Percentiles rank a stretch among this genome's conserved stretches.
Evolutionary conservation across 208 protist genomes (phyloP).

Genomic region (Phytomonas serpens): DNA sequence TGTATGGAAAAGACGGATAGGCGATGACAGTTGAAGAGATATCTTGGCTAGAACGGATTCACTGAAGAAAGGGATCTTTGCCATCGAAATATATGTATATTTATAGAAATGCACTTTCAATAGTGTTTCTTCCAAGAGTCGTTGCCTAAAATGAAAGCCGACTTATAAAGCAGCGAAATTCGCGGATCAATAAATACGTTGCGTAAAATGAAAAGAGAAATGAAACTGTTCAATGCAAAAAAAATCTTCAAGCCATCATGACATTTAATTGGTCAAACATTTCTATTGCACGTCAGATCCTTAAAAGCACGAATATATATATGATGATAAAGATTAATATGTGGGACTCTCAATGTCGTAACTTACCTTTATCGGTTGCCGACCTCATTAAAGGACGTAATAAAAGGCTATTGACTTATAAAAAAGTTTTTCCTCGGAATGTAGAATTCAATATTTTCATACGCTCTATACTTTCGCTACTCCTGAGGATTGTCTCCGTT

Average conservation of each 20-base stretch:
- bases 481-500: not conserved
- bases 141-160: not conserved
- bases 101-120: not conserved
- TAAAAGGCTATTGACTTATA: slow-evolving; percentile 4
- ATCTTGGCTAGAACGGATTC: not conserved
- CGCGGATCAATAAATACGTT: not conserved
- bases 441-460: not conserved
- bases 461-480: not conserved
- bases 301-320: slow-evolving; percentile 7
- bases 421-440: slow-evolving; percentile 1
- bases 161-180: not conserved
- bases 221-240: not conserved
- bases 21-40: not conserved
- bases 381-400: not conserved
- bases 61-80: not conserved
- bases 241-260: not conserved
- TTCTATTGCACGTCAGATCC: not conserved
- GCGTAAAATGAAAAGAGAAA: slow-evolving; percentile 6
- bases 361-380: not conserved
- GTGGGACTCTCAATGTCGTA: not conserved
- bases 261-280: not conserved
- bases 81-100: slow-evolving; percentile 9
- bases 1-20: not conserved
- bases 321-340: not conserved
- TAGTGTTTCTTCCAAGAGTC: not conserved